Percentiles rank a stretch among this genome's conserved stretches.
phyloP scores from a whole-genome alignment of 192 early-diverging fungal species.

The Allomyces javanicus region DNA sequence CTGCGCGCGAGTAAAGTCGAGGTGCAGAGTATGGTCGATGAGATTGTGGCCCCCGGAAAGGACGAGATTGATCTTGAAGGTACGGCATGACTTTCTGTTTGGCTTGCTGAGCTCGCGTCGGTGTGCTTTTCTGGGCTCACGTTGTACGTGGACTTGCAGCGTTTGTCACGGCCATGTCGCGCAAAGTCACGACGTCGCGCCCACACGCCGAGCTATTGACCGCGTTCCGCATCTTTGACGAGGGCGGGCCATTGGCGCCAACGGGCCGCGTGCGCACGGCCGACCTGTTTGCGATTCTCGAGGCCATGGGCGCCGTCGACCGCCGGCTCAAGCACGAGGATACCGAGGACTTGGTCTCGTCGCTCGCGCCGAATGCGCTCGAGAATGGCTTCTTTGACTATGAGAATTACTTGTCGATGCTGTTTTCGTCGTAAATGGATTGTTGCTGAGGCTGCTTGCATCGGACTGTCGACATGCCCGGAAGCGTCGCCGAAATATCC shows the following conservation, averaged over 20 bases:
- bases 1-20: constrained; percentile 24
- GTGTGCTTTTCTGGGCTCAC: no score
- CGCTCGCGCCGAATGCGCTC: background rate
- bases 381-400: background rate
- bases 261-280: background rate
- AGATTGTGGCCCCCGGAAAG: constrained; percentile 23
- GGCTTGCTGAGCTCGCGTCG: constrained; percentile 3
- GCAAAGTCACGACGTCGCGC: constrained; percentile 11
- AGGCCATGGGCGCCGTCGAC: background rate
- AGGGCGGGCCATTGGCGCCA: background rate
- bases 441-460: no score
- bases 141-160: no score
- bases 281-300: background rate
- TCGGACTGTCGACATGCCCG: no score
- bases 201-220: background rate
- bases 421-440: background rate
- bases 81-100: constrained; percentile 6
- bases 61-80: constrained; percentile 40
- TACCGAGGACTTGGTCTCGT: background rate
- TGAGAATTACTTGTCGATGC: background rate
- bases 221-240: background rate
- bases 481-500: no score
- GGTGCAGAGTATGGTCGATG: constrained; percentile 28
- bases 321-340: background rate
- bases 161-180: constrained; percentile 27